phyloP scores from a whole-genome alignment of 768 basidiomycete genomes.

The Gymnopilus junonius region DNA sequence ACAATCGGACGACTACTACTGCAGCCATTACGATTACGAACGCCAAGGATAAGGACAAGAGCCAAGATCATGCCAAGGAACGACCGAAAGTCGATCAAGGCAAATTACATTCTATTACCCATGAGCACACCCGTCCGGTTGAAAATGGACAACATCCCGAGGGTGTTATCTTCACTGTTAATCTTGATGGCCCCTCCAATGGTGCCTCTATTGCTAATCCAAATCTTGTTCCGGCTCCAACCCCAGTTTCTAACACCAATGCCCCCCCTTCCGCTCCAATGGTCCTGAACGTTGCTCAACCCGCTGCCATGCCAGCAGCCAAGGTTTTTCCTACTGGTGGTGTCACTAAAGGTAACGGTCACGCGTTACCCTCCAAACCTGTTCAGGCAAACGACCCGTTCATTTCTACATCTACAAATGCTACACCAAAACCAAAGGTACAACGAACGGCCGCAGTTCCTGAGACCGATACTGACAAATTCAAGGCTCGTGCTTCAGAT shows the following conservation, averaged over 20 bases:
- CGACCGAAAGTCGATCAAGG: background rate
- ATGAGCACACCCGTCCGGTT: background rate
- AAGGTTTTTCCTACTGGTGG: background rate
- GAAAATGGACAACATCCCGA: background rate
- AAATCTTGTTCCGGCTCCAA: background rate
- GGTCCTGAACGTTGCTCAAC: background rate
- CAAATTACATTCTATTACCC: background rate
- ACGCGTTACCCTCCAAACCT: slow-evolving; percentile 2
- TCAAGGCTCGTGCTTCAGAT: slow-evolving; percentile 12
- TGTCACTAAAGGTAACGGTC: background rate
- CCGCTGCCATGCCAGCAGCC: background rate
- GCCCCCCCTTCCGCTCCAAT: background rate
- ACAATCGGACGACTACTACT: background rate
- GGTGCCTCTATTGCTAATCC: background rate
- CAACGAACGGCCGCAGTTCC: slow-evolving; percentile 5
- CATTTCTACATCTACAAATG: background rate
- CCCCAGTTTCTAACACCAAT: background rate
- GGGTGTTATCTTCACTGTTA: background rate
- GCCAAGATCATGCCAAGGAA: background rate
- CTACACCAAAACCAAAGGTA: background rate
- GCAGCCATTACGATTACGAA: background rate
- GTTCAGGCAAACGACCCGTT: slow-evolving; percentile 18
- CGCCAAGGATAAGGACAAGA: too few species aligned
- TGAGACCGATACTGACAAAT: slow-evolving; percentile 11
- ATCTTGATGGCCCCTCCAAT: background rate